Conservation (phyloP, 2,329 filamentous ascomycete species). For the Mariannaea elegans region DNA sequence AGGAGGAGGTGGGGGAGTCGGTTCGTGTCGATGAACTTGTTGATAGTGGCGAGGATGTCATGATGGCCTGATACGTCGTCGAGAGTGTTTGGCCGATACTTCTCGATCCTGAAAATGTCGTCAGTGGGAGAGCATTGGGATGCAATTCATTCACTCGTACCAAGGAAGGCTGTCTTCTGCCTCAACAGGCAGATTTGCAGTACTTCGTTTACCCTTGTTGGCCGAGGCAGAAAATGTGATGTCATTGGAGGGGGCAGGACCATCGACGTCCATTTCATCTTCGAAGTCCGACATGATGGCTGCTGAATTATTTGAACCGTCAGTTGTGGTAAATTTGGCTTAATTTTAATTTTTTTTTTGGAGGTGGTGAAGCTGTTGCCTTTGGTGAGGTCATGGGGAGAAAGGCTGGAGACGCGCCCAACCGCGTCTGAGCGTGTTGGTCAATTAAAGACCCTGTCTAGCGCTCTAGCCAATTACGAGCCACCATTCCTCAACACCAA, state of each 20-base stretch:
- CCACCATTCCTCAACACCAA: slow-evolving; percentile 2
- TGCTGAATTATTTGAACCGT: neutral
- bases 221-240: slow-evolving; percentile 78
- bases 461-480: slow-evolving; percentile 22
- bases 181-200: slow-evolving; percentile 91
- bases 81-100: slow-evolving; percentile 89
- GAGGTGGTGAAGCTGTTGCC: too few relatives aligned
- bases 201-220: slow-evolving; percentile 89
- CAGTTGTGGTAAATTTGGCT: too few relatives aligned
- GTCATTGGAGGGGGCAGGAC: slow-evolving; percentile 55
- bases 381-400: slow-evolving; percentile 38
- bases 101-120: slow-evolving; percentile 78
- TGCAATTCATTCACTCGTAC: slow-evolving; percentile 54
- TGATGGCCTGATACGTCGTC: slow-evolving; percentile 96
- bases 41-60: slow-evolving; percentile 96
- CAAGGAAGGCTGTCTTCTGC: slow-evolving; percentile 94
- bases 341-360: too few relatives aligned
- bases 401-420: slow-evolving; percentile 43
- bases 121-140: neutral
- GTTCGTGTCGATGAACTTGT: slow-evolving; percentile 96
- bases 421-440: slow-evolving; percentile 43
- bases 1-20: slow-evolving; percentile 94
- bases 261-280: slow-evolving; percentile 70
- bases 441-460: slow-evolving; percentile 41
- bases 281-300: slow-evolving; percentile 66